phyloP scores from a whole-genome alignment of 352 stramenopile species.

The Pythium rhizo-oryzae region DNA sequence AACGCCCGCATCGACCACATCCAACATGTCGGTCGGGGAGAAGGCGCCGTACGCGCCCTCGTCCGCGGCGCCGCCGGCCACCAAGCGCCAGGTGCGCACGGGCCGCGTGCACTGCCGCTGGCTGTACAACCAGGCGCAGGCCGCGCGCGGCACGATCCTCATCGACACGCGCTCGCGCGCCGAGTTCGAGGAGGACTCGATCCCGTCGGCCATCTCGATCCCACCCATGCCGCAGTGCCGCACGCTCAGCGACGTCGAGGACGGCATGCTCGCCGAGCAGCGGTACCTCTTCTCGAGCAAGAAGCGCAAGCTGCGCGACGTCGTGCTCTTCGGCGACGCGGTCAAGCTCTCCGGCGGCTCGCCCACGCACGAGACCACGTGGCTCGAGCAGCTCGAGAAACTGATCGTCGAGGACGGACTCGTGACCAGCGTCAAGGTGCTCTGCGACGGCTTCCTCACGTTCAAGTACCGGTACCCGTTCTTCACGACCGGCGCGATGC shows the following conservation, averaged over 20 bases:
- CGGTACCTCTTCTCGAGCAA: conserved; percentile 70
- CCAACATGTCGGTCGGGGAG: conserved; percentile 30
- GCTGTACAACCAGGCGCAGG: conserved; percentile 87
- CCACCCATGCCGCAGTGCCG: conserved; percentile 48
- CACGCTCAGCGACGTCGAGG: conserved; percentile 59
- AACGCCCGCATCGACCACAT: neutral
- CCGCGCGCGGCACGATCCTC: conserved; percentile 71
- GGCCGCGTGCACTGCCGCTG: conserved; percentile 78
- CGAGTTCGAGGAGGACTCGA: conserved; percentile 72
- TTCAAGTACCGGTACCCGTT: conserved; percentile 88
- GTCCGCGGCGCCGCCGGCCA: conserved; percentile 21
- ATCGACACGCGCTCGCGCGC: conserved; percentile 62
- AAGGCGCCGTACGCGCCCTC: conserved; percentile 9
- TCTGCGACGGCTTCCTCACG: conserved; percentile 81
- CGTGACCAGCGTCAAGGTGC: conserved; percentile 73
- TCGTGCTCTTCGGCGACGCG: conserved; percentile 79
- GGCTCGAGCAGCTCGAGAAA: conserved; percentile 59
- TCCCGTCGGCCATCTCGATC: conserved; percentile 76
- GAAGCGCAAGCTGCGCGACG: conserved; percentile 77
- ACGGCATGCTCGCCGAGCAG: conserved; percentile 62
- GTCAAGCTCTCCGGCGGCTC: conserved; percentile 42
- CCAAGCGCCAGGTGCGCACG: conserved; percentile 63
- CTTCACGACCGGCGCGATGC: conserved; percentile 72
- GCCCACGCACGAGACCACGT: conserved; percentile 34
- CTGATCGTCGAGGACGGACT: conserved; percentile 78